These are phyloP conservation scores for Blastobotrys petasosporus DNA, from an alignment of 1,139 yeast species.

Conservation along the genomic window DNA sequence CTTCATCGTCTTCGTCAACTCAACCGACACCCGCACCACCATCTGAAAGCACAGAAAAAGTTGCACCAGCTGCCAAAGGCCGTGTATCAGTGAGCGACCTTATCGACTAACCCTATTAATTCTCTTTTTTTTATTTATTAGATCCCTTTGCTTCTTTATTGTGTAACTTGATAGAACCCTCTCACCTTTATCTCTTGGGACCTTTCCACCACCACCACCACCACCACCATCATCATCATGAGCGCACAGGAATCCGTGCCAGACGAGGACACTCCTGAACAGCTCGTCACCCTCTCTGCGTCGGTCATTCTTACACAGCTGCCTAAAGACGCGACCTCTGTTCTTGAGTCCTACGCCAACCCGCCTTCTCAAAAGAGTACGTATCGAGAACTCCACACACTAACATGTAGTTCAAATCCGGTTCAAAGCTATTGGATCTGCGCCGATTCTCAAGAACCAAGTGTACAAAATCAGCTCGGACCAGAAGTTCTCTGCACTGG, in stretches of 20 bases:
- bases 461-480: slow-evolving; percentile 33
- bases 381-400: not conserved
- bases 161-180: slow-evolving; percentile 2
- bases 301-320: slow-evolving; percentile 29
- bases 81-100: slow-evolving; percentile 13
- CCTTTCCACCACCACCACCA: too few species aligned
- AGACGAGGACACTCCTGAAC: slow-evolving; percentile 27
- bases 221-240: too few species aligned
- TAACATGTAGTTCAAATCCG: slow-evolving; percentile 18
- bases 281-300: slow-evolving; percentile 29
- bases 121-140: slow-evolving; percentile 5
- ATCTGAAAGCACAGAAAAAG: too few species aligned
- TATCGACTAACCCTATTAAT: slow-evolving; percentile 4
- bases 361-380: slow-evolving; percentile 20
- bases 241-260: slow-evolving; percentile 20
- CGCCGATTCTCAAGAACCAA: slow-evolving; percentile 34
- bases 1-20: too few species aligned
- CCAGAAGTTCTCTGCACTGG: slow-evolving; percentile 35
- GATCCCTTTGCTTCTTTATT: not conserved
- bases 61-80: slow-evolving; percentile 2
- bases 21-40: too few species aligned
- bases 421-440: slow-evolving; percentile 38
- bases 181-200: not conserved
- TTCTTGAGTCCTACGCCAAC: slow-evolving; percentile 25
- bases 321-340: slow-evolving; percentile 29